A percentile compares a stretch with the other conserved stretches of the same genome.
Evolutionary conservation across 768 basidiomycete species (phyloP).

Genomic region (Cystobasidium tubakii): DNA sequence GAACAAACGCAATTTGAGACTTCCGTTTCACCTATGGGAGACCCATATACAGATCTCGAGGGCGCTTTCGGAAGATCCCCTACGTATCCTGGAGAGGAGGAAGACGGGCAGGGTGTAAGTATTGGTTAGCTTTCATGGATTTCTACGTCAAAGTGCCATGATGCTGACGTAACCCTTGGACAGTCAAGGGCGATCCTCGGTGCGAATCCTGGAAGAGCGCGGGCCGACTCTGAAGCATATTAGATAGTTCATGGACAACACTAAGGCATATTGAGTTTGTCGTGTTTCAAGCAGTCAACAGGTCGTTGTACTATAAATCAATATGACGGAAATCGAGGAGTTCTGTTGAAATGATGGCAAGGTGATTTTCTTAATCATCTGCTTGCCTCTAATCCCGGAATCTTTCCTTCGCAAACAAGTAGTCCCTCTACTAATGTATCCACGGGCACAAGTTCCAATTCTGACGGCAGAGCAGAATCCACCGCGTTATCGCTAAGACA

Average conservation of each 20-base stretch:
- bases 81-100: slow-evolving; percentile 10
- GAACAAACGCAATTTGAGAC: neutral
- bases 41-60: slow-evolving; percentile 21
- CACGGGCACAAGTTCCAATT: neutral
- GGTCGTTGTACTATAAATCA: neutral
- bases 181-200: slow-evolving; percentile 4
- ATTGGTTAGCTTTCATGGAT: too few relatives aligned
- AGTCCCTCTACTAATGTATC: neutral
- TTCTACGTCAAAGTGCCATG: too few relatives aligned
- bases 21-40: neutral
- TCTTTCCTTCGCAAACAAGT: too few relatives aligned
- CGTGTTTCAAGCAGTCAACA: neutral
- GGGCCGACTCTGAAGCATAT: neutral
- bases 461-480: neutral
- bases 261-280: too few relatives aligned
- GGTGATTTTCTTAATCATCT: too few relatives aligned
- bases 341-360: too few relatives aligned
- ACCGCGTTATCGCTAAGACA: neutral
- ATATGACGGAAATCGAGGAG: too few relatives aligned
- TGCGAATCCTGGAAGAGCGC: neutral
- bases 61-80: slow-evolving; percentile 3
- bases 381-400: too few relatives aligned
- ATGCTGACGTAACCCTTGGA: neutral
- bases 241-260: neutral
- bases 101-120: slow-evolving; percentile 23